Evolutionary conservation across 768 basidiomycete genomes (phyloP).

Genomic region (Mycena epipterygia): DNA sequence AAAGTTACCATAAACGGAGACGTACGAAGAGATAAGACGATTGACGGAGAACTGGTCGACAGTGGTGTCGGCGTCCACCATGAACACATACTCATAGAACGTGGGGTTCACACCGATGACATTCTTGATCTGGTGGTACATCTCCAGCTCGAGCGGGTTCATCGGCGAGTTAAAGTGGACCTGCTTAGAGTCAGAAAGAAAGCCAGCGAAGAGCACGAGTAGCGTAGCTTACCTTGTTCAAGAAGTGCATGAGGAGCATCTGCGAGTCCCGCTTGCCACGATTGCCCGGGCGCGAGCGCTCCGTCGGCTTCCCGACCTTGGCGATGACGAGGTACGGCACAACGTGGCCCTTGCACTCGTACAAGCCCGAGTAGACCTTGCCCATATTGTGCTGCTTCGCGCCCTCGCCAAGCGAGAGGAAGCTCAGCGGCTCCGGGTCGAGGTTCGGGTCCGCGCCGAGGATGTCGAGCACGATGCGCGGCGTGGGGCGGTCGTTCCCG

Average conservation of each 20-base stretch:
- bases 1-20: slow-evolving; percentile 36
- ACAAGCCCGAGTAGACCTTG: slow-evolving; percentile 96
- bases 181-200: slow-evolving; percentile 53
- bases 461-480: slow-evolving; percentile 96
- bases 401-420: slow-evolving; percentile 94
- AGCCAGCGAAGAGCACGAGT: neutral
- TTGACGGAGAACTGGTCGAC: slow-evolving; percentile 91
- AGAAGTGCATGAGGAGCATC: slow-evolving; percentile 95
- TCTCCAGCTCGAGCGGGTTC: slow-evolving; percentile 97
- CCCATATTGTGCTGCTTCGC: slow-evolving; percentile 98
- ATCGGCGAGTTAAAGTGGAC: slow-evolving; percentile 98
- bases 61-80: slow-evolving; percentile 95
- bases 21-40: slow-evolving; percentile 93
- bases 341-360: slow-evolving; percentile 94
- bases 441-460: slow-evolving; percentile 93
- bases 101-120: slow-evolving; percentile 99
- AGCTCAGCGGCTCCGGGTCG: slow-evolving; percentile 95
- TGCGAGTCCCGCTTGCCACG: slow-evolving; percentile 99
- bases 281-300: slow-evolving; percentile 94
- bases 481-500: slow-evolving; percentile 96
- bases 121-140: slow-evolving; percentile 99
- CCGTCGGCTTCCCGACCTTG: slow-evolving; percentile 96
- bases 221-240: slow-evolving; percentile 84
- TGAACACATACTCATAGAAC: slow-evolving; percentile 97
- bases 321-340: slow-evolving; percentile 94